A percentile compares a stretch with the other conserved stretches of the same genome.
phyloP scores from a whole-genome alignment of 345 rosid species.

The Odontarrhena argentea region DNA sequence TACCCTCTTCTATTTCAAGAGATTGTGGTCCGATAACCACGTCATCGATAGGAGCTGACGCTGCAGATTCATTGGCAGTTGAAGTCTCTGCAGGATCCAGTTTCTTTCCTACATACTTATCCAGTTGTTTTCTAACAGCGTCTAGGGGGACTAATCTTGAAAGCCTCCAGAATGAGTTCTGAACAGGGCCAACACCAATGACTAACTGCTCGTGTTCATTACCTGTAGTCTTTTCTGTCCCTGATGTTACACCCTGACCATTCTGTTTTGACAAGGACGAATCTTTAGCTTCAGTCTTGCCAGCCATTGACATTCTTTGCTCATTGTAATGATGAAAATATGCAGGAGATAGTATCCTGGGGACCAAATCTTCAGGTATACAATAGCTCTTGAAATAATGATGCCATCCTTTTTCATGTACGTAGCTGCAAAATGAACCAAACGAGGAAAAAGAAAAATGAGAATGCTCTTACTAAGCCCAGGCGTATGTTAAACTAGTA shows the following conservation, averaged over 20 bases:
- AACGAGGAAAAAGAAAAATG: neutral
- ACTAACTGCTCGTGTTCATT: conserved; percentile 73
- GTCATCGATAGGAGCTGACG: conserved; percentile 57
- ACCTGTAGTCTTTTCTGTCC: conserved; percentile 50
- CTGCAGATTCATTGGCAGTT: conserved; percentile 46
- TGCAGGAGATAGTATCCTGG: conserved; percentile 92
- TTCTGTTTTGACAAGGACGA: conserved; percentile 43
- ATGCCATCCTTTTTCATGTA: conserved; percentile 90
- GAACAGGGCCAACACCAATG: conserved; percentile 93
- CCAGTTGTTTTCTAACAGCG: conserved; percentile 63
- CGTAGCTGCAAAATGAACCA: conserved; percentile 60
- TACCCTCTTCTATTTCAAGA: conserved; percentile 95
- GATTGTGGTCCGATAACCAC: conserved; percentile 70
- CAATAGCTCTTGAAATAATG: conserved; percentile 92
- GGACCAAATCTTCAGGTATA: conserved; percentile 96
- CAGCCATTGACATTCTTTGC: conserved; percentile 52
- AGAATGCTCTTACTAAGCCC: conserved; percentile 10
- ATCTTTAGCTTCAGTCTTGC: conserved; percentile 50
- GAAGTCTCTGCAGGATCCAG: conserved; percentile 50
- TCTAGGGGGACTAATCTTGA: conserved; percentile 86
- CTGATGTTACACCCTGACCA: conserved; percentile 48
- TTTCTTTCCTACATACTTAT: conserved; percentile 60
- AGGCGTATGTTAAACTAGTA: conserved; percentile 18
- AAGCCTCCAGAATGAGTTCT: conserved; percentile 92
- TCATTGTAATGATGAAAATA: conserved; percentile 92